Evolutionary conservation across 768 basidiomycete species (phyloP), one percentile per base, ranked within the genome.

Genomic region (Phlebiopsis gigantea): DNA sequence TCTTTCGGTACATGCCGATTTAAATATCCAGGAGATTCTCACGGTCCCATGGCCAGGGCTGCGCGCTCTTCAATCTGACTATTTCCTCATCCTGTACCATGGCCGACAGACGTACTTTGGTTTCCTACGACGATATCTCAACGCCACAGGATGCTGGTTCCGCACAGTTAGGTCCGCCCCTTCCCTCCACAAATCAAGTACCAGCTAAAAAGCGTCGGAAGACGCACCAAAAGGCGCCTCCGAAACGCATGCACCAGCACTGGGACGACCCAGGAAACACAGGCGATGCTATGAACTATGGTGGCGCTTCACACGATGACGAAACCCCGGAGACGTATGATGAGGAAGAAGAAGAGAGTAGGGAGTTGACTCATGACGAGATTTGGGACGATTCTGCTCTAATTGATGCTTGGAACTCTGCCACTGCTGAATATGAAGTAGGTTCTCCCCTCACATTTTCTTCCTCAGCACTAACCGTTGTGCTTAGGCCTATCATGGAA

Each of bases 321-420:
- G 43, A 25, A 1, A 28, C 44, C 17, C 28, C 67, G 22, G 66
- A 56, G 24, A 70, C 62, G 17, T 70, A 68, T 5, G 69, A 69
- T 15, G 63, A 63, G 4, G 73, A 71, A n/a, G 70, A 67, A 2
- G 70, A 67, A 29, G 82, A 85, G 63, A 83, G 84, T 61, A 77
- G 84, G 25, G 76, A 82, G 54, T 75, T 90, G 57, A 82, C 85
- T 8, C 78, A 85, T 30, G 79, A 84, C 47, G 90, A 93, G 64
- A 83, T 90, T 34, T 93, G 90, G 90, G 90, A 93, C 61, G 90
- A 93, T 67, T 86, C 87, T 31, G 88, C 87, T 4, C 78, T 93
- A 61, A 80, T 93, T 45, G 78, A 87, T 52, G 90, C 90, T 19
- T 92, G 90, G 90, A 79, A 92, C 67, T 85, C 90, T 57, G 90